Base-by-base conservation (phyloP, 129 eudicot species). In the Lactuca sativa region DNA sequence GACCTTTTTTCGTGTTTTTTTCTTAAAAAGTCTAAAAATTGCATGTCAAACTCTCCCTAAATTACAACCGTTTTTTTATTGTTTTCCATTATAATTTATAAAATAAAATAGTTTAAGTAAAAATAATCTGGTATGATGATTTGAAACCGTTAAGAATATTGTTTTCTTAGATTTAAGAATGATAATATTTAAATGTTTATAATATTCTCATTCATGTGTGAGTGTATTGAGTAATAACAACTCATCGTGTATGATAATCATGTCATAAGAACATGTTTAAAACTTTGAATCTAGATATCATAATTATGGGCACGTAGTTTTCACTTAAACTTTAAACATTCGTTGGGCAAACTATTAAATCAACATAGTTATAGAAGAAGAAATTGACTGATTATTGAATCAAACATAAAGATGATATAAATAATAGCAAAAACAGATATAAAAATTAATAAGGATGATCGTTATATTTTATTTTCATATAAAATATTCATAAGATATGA, bases 231-330 rank as follows among this genome's bases (percentile, higher is more conserved):
- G 60, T 49, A 58, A 64, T 67, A 67, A 75, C 68, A 66, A 75
- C 57, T 75, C 80, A 75, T 67, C 59, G 80, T 59, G 74, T 48
- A 75, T 53, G 74, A 75, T 62, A 59, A 75, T 75, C 68, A 75
- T 75, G 68, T 37, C 74, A 67, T 56, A 37, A 12, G 56, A 68
- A 51, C 80, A 75, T 59, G 69, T 61, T 72, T 38, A 62, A 62
- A 62, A 53, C 69, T 72, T 72, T 61, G 69, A 60, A 72, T 72
- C 17, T 62, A 37, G 69, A 30, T 72, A 72, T 75, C 69, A 59
- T 59, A 37, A 75, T 75, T 59, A 68, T 59, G 25, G 62, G 48
- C 68, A 67, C 34, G 34, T 67, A 72, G 60, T 67, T 67, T 51
- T 49, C 62, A 75, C 62, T 51, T 67, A 59, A 59, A 59, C 25